phyloP scores from a whole-genome alignment of 306 rosid species.

The Malus fusca region DNA sequence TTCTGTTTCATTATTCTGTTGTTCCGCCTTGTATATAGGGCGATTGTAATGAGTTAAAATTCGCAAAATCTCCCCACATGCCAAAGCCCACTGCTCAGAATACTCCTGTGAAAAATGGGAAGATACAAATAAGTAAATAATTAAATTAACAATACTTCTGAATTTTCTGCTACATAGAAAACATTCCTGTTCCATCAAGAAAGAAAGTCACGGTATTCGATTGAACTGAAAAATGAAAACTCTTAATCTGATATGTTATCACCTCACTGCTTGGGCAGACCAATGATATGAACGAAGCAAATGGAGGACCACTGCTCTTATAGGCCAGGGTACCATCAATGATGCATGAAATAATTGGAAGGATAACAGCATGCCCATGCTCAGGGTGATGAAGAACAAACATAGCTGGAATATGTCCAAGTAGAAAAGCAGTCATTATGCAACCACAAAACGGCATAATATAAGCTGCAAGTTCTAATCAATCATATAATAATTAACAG shows the following conservation, averaged over 20 bases:
- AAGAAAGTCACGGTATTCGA: neutral
- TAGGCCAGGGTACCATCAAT: slow-evolving; percentile 79
- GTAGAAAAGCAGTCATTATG: slow-evolving; percentile 26
- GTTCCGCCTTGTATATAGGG: slow-evolving; percentile 74
- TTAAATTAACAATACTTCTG: neutral
- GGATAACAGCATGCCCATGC: slow-evolving; percentile 94
- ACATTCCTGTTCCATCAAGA: neutral
- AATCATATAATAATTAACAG: slow-evolving; percentile 26
- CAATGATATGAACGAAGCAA: slow-evolving; percentile 86
- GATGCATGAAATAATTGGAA: slow-evolving; percentile 90
- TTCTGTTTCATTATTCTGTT: slow-evolving; percentile 52
- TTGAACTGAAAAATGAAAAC: slow-evolving; percentile 2
- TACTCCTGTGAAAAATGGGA: slow-evolving; percentile 52
- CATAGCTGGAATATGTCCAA: slow-evolving; percentile 56
- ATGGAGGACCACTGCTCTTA: slow-evolving; percentile 68
- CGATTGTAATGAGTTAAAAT: slow-evolving; percentile 96
- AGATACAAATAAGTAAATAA: slow-evolving; percentile 8
- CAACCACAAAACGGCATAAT: slow-evolving; percentile 11
- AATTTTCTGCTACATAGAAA: neutral
- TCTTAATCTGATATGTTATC: slow-evolving; percentile 6
- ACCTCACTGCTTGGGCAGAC: slow-evolving; percentile 91
- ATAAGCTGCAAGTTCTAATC: slow-evolving; percentile 11
- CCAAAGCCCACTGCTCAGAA: slow-evolving; percentile 98
- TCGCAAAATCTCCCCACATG: slow-evolving; percentile 92
- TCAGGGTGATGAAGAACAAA: slow-evolving; percentile 98